Evolutionary conservation across 805 yeast genomes (phyloP).

Genomic region (Candida ortonii): DNA sequence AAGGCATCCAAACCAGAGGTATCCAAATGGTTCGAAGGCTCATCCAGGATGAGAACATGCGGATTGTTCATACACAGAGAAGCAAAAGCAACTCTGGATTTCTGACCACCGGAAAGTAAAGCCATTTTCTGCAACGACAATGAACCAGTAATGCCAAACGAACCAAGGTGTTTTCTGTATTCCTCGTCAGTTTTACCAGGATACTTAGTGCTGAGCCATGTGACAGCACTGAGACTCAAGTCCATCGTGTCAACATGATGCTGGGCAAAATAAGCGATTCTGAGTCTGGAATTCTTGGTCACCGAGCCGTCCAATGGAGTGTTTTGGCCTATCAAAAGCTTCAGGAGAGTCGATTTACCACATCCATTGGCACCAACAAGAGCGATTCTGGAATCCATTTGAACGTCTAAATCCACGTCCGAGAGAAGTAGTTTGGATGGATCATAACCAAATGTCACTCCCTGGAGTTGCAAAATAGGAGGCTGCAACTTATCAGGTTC

Average conservation of each 20-base stretch:
- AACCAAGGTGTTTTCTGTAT: constrained; percentile 92
- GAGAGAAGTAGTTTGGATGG: constrained; percentile 61
- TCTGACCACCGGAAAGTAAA: constrained; percentile 94
- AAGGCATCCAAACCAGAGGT: constrained; percentile 96
- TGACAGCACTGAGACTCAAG: constrained; percentile 75
- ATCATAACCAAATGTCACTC: constrained; percentile 81
- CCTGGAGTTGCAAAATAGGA: constrained; percentile 85
- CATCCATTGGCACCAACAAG: constrained; percentile 99
- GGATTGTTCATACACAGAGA: constrained; percentile 88
- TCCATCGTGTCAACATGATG: constrained; percentile 99
- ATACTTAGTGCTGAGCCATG: constrained; percentile 85
- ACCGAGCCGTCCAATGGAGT: constrained; percentile 77
- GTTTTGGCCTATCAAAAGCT: constrained; percentile 75
- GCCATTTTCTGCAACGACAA: constrained; percentile 89
- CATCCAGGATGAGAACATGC: constrained; percentile 89
- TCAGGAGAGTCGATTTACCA: constrained; percentile 95
- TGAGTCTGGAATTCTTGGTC: constrained; percentile 75
- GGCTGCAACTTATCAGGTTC: constrained; percentile 93
- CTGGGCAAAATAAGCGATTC: constrained; percentile 97
- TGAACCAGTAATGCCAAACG: constrained; percentile 95
- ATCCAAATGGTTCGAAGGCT: constrained; percentile 98
- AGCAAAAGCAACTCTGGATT: constrained; percentile 97
- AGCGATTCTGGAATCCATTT: constrained; percentile 92
- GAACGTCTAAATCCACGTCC: constrained; percentile 85
- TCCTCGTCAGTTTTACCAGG: constrained; percentile 97